A percentile compares a stretch with the other conserved stretches of the same genome.
Evolutionary conservation across 495 filamentous ascomycete genomes (phyloP).

Genomic region (Hypomontagnella monticulosa): DNA sequence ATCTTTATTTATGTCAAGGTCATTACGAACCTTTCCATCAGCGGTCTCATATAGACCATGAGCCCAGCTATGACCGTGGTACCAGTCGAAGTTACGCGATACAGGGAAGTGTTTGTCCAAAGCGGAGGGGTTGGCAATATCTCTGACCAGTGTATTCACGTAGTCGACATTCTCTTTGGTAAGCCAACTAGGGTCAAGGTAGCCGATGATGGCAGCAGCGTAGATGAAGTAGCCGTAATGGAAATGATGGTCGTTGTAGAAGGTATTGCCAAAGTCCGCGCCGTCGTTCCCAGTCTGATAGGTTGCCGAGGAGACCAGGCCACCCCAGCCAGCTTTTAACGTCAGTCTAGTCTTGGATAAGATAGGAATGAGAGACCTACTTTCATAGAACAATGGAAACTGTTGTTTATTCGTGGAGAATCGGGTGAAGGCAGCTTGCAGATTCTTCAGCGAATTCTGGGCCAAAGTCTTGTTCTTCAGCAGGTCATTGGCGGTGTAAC

Average conservation of each 20-base stretch:
- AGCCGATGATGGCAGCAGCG: constrained; percentile 83
- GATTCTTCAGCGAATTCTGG: constrained; percentile 66
- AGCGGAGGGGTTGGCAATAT: constrained; percentile 78
- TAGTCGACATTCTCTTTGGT: constrained; percentile 71
- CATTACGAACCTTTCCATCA: constrained; percentile 73
- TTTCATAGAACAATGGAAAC: constrained; percentile 82
- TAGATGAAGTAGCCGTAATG: constrained; percentile 92
- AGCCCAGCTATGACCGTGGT: constrained; percentile 94
- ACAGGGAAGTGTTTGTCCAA: constrained; percentile 83
- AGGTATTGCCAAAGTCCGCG: constrained; percentile 82
- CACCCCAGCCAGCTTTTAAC: constrained; percentile 73
- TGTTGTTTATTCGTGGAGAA: constrained; percentile 82
- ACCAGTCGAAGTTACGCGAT: constrained; percentile 92
- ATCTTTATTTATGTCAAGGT: background rate
- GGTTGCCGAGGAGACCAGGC: constrained; percentile 80
- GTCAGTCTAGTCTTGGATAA: constrained; percentile 25
- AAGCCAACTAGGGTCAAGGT: constrained; percentile 82
- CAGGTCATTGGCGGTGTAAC: constrained; percentile 75
- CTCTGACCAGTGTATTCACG: constrained; percentile 81
- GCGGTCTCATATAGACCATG: constrained; percentile 91
- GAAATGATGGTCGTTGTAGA: constrained; percentile 98
- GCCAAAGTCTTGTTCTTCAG: constrained; percentile 68
- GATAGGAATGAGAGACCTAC: constrained; percentile 46
- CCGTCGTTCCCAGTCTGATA: constrained; percentile 78
- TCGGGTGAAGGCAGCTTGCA: constrained; percentile 79